phyloP scores from a whole-genome alignment of 306 rosid genomes.

The Mimosa bimucronata region DNA sequence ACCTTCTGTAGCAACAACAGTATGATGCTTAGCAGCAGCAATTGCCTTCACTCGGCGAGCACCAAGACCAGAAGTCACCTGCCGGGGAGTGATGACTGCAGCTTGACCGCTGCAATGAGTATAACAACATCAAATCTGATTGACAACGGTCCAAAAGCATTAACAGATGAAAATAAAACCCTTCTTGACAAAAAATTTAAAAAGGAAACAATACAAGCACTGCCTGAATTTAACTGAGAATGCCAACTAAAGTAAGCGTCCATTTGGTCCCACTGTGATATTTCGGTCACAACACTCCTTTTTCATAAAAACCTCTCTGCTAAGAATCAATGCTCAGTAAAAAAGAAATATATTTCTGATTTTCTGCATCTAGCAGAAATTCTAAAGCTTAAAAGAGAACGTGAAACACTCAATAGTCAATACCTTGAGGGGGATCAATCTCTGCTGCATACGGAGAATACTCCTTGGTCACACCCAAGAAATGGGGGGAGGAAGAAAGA shows the following conservation, averaged over 20 bases:
- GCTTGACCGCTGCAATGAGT: conserved; percentile 85
- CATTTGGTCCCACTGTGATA: conserved; percentile 26
- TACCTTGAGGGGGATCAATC: background rate
- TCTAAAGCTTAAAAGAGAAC: conserved; percentile 8
- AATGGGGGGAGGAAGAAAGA: background rate
- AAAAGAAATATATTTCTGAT: background rate
- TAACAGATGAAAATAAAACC: conserved; percentile 18
- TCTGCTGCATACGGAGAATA: background rate
- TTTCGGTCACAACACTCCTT: background rate
- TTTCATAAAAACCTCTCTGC: background rate
- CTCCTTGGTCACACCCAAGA: background rate
- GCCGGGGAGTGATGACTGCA: conserved; percentile 97
- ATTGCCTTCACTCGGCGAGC: conserved; percentile 77
- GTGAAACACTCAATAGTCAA: background rate
- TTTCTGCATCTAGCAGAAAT: background rate
- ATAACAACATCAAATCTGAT: conserved; percentile 44
- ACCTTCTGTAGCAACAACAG: conserved; percentile 82
- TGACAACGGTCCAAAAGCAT: conserved; percentile 23
- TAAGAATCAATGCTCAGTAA: background rate
- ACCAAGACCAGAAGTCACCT: conserved; percentile 86
- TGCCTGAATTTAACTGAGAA: background rate
- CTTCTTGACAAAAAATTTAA: background rate
- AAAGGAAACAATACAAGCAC: background rate
- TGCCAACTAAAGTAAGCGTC: conserved; percentile 15
- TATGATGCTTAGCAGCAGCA: conserved; percentile 99